Evolutionary conservation across 371 early-diverging fungal species (phyloP).

Genomic region (Lichtheimia ramosa): DNA sequence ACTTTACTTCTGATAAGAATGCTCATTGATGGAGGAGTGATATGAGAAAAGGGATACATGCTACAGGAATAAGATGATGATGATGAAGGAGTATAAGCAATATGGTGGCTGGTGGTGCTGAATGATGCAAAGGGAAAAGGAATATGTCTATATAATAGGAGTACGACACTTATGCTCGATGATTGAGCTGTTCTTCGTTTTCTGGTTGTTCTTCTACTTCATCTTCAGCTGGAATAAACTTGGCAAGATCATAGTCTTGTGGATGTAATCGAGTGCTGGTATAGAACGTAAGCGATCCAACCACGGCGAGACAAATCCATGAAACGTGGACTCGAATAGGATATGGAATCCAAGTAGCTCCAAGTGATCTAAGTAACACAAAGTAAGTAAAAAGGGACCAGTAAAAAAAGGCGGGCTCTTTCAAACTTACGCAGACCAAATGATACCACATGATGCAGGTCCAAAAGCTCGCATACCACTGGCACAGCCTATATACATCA

Average conservation of each 20-base stretch:
- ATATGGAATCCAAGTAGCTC: slow-evolving; percentile 27
- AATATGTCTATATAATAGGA: neutral
- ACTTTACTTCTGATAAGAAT: neutral
- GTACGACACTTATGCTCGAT: neutral
- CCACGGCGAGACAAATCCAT: slow-evolving; percentile 19
- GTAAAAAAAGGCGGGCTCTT: neutral
- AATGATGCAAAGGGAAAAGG: neutral
- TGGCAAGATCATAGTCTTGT: slow-evolving; percentile 14
- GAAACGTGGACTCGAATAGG: slow-evolving; percentile 28
- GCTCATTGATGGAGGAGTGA: neutral
- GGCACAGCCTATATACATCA: slow-evolving; percentile 29
- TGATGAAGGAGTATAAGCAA: neutral
- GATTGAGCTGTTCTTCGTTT: slow-evolving; percentile 1
- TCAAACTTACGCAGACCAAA: slow-evolving; percentile 34
- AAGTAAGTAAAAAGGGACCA: too few relatives aligned
- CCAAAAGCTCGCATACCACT: slow-evolving; percentile 43
- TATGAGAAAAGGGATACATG: neutral
- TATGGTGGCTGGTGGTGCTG: neutral
- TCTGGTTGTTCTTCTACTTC: slow-evolving; percentile 6
- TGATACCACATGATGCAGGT: slow-evolving; percentile 43
- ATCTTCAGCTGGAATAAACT: slow-evolving; percentile 6
- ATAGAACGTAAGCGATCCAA: slow-evolving; percentile 25
- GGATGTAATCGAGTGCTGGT: slow-evolving; percentile 22
- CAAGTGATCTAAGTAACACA: slow-evolving; percentile 6
- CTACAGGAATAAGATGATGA: neutral